Evolutionary conservation across 202 grass and related monocot species (phyloP).

Genomic region (Eragrostis tef): DNA sequence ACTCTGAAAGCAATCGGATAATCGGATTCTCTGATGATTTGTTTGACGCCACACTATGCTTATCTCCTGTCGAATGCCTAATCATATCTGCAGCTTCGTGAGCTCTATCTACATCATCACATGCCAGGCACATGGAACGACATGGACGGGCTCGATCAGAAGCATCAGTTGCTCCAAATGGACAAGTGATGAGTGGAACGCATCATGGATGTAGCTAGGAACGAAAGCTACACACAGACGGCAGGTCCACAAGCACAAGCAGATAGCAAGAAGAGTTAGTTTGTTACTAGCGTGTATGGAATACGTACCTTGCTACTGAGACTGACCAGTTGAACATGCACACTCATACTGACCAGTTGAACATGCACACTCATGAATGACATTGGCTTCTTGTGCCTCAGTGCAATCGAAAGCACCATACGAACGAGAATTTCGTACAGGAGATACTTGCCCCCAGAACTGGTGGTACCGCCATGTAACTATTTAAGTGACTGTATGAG

Average conservation of each 20-base stretch:
- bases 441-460: too few relatives aligned
- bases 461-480: too few relatives aligned
- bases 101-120: constrained; percentile 43
- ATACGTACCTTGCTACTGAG: constrained; percentile 10
- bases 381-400: constrained; percentile 16
- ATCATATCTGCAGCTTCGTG: background rate
- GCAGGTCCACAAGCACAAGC: constrained; percentile 25
- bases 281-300: constrained; percentile 11
- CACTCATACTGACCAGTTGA: constrained; percentile 2
- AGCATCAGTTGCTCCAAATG: constrained; percentile 47
- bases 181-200: constrained; percentile 47
- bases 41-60: background rate
- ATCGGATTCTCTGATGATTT: constrained; percentile 1
- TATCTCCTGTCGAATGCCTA: background rate
- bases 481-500: background rate
- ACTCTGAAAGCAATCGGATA: background rate
- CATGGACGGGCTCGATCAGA: constrained; percentile 20
- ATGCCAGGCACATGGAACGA: constrained; percentile 51
- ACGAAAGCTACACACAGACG: constrained; percentile 34
- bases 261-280: constrained; percentile 32
- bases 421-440: background rate
- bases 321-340: background rate
- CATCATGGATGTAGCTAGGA: constrained; percentile 36
- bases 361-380: constrained; percentile 15
- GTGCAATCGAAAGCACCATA: background rate